Evolutionary conservation across 1,139 yeast species (phyloP), one percentile per base, ranked within the genome.

Genomic region (Kluyveromyces sp.): DNA sequence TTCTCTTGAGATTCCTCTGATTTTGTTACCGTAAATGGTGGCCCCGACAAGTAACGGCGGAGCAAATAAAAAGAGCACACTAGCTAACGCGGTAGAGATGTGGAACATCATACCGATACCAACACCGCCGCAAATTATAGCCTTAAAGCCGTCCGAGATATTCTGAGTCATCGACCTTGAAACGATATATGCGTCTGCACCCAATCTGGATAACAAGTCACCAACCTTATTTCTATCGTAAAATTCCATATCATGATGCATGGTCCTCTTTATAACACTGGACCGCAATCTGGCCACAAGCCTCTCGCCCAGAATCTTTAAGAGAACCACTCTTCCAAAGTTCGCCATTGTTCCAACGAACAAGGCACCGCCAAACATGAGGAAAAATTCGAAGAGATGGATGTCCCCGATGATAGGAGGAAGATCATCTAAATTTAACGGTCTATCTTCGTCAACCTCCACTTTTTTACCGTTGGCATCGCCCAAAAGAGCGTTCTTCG

Each of bases 181-280:
- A 13, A 92, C 95, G 36, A 92, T 83, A 58, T 84, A 89, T 1
- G 96, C 89, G 61, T 92, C 98, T 36, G 86, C 80, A 19, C 95
- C 80, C 33, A 92, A 68, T 49, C 97, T 70, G 4, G 96, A 86
- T 40, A 92, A 87, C 58, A 92, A 71, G 61, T 92, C 98, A 35
- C 97, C 98, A 1, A 89, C 94, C 58, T 92, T 82, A 49, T 94
- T 89, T 16, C 84, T 80, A 59, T 92, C 97, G 59, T 85, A 92
- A 60, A 92, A 92, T 61, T 85, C 92, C 45, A 94, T 84, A 63
- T 92, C 97, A 58, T 88, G 96, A 20, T 81, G 75, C 49, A 89
- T 69, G 3, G 92, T 81, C 50, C 78, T 80, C 62, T 78, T 78
- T 66, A 87, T 86, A 35, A 89, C 75, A 41, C 78, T 71, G 2